Evolutionary conservation across 1,139 yeast species (phyloP).

Genomic region (Saccharomyces pastorianus): DNA sequence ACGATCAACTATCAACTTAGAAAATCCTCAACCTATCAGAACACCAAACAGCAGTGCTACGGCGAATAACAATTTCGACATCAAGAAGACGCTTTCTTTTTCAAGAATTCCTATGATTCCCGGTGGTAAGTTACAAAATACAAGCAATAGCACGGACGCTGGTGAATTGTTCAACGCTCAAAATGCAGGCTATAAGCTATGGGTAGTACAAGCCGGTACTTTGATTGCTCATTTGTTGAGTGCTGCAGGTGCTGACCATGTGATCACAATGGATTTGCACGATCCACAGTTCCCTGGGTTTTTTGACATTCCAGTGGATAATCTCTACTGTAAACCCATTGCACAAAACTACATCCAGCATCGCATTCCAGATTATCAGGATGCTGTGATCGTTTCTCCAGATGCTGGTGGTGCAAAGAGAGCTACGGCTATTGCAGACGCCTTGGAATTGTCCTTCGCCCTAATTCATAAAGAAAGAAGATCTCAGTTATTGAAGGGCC

Average conservation of each 20-base stretch:
- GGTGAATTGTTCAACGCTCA: conserved; percentile 29
- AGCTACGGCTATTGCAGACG: conserved; percentile 90
- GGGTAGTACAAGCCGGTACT: conserved; percentile 96
- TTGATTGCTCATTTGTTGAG: conserved; percentile 80
- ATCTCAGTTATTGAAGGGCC: conserved; percentile 35
- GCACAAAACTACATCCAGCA: conserved; percentile 72
- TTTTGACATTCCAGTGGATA: conserved; percentile 88
- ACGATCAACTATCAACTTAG: conserved; percentile 13
- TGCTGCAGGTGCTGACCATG: conserved; percentile 93
- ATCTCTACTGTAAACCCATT: conserved; percentile 76
- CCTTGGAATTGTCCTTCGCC: conserved; percentile 83
- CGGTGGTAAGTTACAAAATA: conserved; percentile 25
- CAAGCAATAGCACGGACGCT: conserved; percentile 20
- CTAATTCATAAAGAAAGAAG: conserved; percentile 92
- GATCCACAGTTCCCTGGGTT: conserved; percentile 94
- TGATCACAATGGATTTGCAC: conserved; percentile 95
- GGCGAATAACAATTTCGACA: not conserved
- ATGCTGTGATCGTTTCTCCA: conserved; percentile 85
- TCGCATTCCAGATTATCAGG: conserved; percentile 62
- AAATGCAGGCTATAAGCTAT: conserved; percentile 73
- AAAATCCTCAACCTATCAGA: conserved; percentile 8
- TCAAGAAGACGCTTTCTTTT: conserved; percentile 18
- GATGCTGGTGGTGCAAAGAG: conserved; percentile 98
- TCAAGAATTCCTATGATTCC: conserved; percentile 32
- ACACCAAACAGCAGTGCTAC: not conserved